Evolutionary conservation across 805 yeast species (phyloP).

Genomic region (Saccharomycodes ludwigii): DNA sequence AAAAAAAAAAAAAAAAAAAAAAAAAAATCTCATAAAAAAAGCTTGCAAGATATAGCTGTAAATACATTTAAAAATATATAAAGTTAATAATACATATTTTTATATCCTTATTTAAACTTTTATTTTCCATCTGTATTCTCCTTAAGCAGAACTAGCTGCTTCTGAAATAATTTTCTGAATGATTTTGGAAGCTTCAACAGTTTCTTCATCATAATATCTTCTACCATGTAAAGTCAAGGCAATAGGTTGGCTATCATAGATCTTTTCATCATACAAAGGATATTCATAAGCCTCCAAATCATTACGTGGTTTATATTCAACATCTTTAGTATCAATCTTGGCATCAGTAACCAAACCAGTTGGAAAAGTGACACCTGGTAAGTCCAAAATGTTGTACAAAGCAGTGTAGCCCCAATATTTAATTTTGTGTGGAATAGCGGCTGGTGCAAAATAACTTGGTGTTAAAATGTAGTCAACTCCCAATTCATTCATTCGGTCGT

Average conservation of each 20-base stretch:
- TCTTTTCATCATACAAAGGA: slow-evolving; percentile 20
- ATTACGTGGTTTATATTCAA: slow-evolving; percentile 13
- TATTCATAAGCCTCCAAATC: slow-evolving; percentile 13
- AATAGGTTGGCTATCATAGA: slow-evolving; percentile 35
- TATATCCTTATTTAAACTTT: no score
- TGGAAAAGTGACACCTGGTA: slow-evolving; percentile 55
- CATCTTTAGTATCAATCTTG: slow-evolving; percentile 34
- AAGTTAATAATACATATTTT: no score
- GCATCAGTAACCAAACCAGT: slow-evolving; percentile 52
- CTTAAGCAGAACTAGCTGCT: no score
- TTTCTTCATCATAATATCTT: slow-evolving; percentile 37
- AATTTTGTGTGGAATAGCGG: slow-evolving; percentile 50
- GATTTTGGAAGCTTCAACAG: no score
- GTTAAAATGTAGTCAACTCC: slow-evolving; percentile 49
- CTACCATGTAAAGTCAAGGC: slow-evolving; percentile 38
- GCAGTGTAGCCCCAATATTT: slow-evolving; percentile 76
- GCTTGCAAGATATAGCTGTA: no score
- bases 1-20: no score
- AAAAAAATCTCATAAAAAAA: no score
- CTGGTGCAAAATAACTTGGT: slow-evolving; percentile 58
- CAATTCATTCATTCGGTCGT: slow-evolving; percentile 10
- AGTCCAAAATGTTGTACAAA: slow-evolving; percentile 58
- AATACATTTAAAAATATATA: no score
- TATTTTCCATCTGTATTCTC: no score
- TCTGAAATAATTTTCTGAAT: no score